A percentile compares a stretch with the other conserved stretches of the same genome.
Conservation (phyloP, 23 red algal genomes). For the Gracilaria vermiculophylla region DNA sequence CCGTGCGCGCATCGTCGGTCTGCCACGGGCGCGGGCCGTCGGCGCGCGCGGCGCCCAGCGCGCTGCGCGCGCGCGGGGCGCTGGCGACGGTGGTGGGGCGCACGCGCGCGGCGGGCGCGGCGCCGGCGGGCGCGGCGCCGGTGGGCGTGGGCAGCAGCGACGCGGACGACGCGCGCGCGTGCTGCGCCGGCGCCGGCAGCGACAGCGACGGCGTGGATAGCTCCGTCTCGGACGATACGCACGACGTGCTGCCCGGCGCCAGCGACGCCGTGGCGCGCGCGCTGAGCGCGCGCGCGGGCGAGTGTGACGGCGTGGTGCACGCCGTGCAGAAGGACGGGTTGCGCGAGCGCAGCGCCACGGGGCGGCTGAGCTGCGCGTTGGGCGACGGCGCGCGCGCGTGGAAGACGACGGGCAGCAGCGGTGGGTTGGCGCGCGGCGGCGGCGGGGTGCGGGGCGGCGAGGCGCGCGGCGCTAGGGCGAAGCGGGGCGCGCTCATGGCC, state of each 20-base stretch:
- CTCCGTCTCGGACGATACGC: slow-evolving; percentile 14
- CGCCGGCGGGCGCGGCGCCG: not conserved
- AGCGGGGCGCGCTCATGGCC: not conserved
- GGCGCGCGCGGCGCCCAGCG: not conserved
- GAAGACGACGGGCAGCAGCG: not conserved
- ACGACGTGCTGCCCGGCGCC: not conserved
- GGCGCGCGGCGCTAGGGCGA: not conserved
- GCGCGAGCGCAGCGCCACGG: not conserved
- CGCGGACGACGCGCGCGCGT: not conserved
- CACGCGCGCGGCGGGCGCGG: not conserved
- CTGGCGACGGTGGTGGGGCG: not conserved
- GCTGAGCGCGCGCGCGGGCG: not conserved
- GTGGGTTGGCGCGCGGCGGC: not conserved
- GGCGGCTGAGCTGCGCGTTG: not conserved
- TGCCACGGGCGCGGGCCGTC: slow-evolving; percentile 15
- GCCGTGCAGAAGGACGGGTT: slow-evolving; percentile 18
- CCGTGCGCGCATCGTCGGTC: not conserved
- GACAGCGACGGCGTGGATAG: not conserved
- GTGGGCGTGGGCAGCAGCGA: not conserved
- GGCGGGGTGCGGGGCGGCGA: not conserved
- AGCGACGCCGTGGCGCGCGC: not conserved
- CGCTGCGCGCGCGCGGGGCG: not conserved
- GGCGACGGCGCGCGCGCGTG: slow-evolving; percentile 15
- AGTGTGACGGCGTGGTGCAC: not conserved
- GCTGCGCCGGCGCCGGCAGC: not conserved